phyloP scores from a whole-genome alignment of 208 protist genomes.

The Acanthamoeba healyi region DNA sequence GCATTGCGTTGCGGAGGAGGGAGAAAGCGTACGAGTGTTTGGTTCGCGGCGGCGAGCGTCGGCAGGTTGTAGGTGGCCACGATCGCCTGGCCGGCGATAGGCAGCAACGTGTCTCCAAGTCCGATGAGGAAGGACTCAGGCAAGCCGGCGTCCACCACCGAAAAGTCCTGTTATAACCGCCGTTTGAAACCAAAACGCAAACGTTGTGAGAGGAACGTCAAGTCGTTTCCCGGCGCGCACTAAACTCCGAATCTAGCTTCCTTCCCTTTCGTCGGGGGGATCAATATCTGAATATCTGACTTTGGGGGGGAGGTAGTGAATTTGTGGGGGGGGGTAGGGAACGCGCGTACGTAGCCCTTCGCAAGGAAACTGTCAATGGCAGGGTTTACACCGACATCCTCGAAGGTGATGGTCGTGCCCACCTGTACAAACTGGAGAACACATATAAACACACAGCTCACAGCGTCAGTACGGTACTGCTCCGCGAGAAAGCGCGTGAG shows the following conservation, averaged over 20 bases:
- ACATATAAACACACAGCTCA: background rate
- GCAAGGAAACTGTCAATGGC: background rate
- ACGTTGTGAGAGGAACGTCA: too few relatives aligned
- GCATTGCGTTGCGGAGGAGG: too few relatives aligned
- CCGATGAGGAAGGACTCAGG: background rate
- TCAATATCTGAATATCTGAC: too few relatives aligned
- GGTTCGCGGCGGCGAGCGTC: background rate
- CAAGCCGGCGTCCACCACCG: background rate
- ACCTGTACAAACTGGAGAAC: background rate
- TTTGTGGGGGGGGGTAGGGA: background rate
- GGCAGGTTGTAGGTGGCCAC: constrained; percentile 51
- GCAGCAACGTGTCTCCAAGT: background rate
- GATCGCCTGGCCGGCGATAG: constrained; percentile 15
- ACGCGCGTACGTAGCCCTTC: background rate
- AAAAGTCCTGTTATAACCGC: background rate
- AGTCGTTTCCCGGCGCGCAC: too few relatives aligned
- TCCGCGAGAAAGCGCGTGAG: too few relatives aligned
- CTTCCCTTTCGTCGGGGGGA: too few relatives aligned
- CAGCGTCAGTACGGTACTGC: background rate
- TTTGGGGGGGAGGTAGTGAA: background rate
- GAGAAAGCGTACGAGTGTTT: constrained; percentile 23
- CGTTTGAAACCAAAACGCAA: background rate
- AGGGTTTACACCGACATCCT: background rate
- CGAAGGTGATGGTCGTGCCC: background rate
- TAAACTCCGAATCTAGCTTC: too few relatives aligned